phyloP scores from a whole-genome alignment of 306 rosid species.

The Cicer arietinum region DNA sequence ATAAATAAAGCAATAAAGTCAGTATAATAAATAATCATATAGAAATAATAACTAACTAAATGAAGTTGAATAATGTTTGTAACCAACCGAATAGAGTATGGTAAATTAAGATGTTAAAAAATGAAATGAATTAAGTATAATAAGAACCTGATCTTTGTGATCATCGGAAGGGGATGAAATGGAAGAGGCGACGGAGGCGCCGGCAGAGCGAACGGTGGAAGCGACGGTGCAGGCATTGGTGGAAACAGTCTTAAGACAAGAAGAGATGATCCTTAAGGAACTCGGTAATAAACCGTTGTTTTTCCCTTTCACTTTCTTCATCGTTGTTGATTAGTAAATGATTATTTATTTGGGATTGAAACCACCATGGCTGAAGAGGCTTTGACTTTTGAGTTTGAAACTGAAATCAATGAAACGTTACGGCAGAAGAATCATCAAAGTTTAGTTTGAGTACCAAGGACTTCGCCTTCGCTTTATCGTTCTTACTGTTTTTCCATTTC shows the following conservation, averaged over 20 bases:
- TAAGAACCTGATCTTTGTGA: slow-evolving; percentile 77
- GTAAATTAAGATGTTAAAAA: neutral
- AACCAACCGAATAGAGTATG: neutral
- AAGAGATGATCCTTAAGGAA: slow-evolving; percentile 83
- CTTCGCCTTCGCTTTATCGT: too few relatives aligned
- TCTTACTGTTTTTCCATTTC: too few relatives aligned
- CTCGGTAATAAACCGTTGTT: slow-evolving; percentile 79
- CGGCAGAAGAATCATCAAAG: too few relatives aligned
- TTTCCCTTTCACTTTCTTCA: slow-evolving; percentile 72
- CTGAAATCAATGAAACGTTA: too few relatives aligned
- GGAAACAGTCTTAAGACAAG: slow-evolving; percentile 84
- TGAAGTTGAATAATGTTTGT: neutral
- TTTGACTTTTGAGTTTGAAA: too few relatives aligned
- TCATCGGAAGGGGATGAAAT: slow-evolving; percentile 74
- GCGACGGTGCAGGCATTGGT: slow-evolving; percentile 83
- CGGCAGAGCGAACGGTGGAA: slow-evolving; percentile 89
- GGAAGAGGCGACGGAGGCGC: slow-evolving; percentile 83
- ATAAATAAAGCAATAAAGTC: neutral
- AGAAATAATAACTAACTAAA: neutral
- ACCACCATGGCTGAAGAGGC: neutral
- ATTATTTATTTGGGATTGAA: neutral
- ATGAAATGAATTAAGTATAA: neutral
- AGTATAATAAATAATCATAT: slow-evolving; percentile 16
- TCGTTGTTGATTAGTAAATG: neutral
- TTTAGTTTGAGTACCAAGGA: too few relatives aligned